phyloP scores from a whole-genome alignment of 805 yeast genomes.

The Scheffersomyces lignosus region DNA sequence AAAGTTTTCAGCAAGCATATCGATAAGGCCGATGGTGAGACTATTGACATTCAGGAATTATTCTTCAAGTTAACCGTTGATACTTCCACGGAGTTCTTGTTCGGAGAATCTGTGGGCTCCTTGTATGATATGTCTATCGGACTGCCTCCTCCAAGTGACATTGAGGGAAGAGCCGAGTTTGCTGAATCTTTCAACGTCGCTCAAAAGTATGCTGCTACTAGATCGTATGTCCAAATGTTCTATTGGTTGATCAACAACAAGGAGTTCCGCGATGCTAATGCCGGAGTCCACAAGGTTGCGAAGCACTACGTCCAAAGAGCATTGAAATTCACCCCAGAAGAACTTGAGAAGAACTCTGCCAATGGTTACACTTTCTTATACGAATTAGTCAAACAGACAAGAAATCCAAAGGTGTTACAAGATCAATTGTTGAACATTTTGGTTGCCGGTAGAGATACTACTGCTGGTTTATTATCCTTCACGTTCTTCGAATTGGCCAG shows the following conservation, averaged over 20 bases:
- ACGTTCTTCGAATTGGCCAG: constrained; percentile 23
- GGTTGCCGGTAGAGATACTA: constrained; percentile 31
- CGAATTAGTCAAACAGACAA: constrained; percentile 27
- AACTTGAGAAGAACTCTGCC: constrained; percentile 12
- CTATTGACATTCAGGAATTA: constrained; percentile 34
- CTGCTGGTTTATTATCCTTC: constrained; percentile 28
- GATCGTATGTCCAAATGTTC: constrained; percentile 30
- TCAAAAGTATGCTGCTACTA: constrained; percentile 33
- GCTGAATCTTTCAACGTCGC: constrained; percentile 35
- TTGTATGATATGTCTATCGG: constrained; percentile 24
- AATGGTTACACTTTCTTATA: constrained; percentile 27
- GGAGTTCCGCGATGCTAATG: constrained; percentile 31
- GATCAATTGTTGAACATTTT: constrained; percentile 29
- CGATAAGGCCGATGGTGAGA: constrained; percentile 17
- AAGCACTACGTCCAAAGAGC: constrained; percentile 13
- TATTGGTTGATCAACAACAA: constrained; percentile 17
- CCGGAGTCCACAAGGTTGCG: constrained; percentile 32
- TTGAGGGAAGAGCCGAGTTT: constrained; percentile 28
- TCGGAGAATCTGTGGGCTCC: constrained; percentile 37
- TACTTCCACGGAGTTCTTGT: constrained; percentile 42
- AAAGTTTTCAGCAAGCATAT: constrained; percentile 17
- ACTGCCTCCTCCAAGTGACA: constrained; percentile 4
- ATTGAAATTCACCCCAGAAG: constrained; percentile 12
- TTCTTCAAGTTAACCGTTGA: constrained; percentile 38
- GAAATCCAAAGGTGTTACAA: constrained; percentile 22